These are phyloP conservation scores for Nannochloropsis gaditana DNA, from an alignment of 108 stramenopile genomes.

Conservation along the genomic window DNA sequence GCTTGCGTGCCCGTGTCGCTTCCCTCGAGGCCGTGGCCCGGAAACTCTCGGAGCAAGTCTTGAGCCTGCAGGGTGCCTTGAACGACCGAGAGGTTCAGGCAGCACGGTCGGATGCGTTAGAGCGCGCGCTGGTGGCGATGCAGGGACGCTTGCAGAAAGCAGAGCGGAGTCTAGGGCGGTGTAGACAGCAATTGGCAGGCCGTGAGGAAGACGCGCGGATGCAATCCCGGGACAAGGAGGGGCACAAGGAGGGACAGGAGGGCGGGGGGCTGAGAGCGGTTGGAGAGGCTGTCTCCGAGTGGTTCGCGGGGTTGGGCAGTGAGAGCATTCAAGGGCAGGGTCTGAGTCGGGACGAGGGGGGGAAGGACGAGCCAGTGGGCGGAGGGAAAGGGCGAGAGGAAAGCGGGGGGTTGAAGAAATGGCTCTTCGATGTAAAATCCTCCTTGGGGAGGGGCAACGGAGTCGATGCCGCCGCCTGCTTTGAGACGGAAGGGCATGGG, in stretches of 20 bases:
- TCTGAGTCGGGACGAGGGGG: background rate
- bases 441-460: background rate
- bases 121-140: background rate
- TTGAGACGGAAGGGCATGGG: background rate
- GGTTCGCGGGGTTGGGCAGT: background rate
- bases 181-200: background rate
- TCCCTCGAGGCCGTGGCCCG: background rate
- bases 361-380: background rate
- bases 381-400: background rate
- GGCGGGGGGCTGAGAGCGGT: background rate
- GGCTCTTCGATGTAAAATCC: background rate
- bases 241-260: background rate
- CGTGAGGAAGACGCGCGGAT: background rate
- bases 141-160: background rate
- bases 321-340: background rate
- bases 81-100: constrained; percentile 5
- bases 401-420: background rate
- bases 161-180: background rate
- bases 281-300: background rate
- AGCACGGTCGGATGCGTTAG: background rate
- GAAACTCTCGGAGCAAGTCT: constrained; percentile 2
- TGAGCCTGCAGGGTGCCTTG: background rate
- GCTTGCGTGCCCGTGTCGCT: background rate
- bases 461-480: background rate
- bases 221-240: background rate